Conservation (phyloP, 345 rosid species). For the Hibiscus tridactylites region DNA sequence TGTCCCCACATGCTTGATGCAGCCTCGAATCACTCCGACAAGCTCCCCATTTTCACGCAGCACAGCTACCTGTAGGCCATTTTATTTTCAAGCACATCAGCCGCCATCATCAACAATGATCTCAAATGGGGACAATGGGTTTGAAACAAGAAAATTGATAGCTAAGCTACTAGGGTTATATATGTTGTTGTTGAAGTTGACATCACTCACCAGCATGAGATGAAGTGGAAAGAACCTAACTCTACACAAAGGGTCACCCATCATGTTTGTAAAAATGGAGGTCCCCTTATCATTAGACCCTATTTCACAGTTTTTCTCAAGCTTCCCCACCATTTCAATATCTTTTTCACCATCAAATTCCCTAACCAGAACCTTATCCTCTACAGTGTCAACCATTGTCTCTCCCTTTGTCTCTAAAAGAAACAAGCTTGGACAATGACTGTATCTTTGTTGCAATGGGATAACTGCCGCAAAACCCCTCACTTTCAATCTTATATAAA, state of each 20-base stretch:
- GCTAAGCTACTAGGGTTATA: neutral
- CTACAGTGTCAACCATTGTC: conserved; percentile 21
- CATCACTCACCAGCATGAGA: conserved; percentile 40
- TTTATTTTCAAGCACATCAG: conserved; percentile 11
- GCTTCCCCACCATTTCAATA: conserved; percentile 42
- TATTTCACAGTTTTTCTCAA: conserved; percentile 40
- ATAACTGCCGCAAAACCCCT: conserved; percentile 12
- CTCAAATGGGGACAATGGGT: conserved; percentile 14
- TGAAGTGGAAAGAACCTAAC: conserved; percentile 43
- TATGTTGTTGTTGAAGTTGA: too few species aligned
- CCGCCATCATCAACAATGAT: conserved; percentile 3
- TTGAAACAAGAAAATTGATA: neutral
- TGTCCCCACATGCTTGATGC: conserved; percentile 49
- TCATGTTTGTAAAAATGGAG: conserved; percentile 34
- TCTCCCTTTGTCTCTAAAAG: neutral
- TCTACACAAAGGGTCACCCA: conserved; percentile 42
- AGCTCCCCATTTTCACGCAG: conserved; percentile 40
- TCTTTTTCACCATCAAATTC: conserved; percentile 42
- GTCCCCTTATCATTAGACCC: conserved; percentile 29
- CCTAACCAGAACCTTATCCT: conserved; percentile 33
- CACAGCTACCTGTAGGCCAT: conserved; percentile 50
- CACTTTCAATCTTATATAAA: neutral
- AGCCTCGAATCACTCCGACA: conserved; percentile 54
- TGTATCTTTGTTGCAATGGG: conserved; percentile 15
- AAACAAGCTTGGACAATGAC: neutral